Evolutionary conservation across 2,329 filamentous ascomycete species (phyloP), one percentile per base, ranked within the genome.

Genomic region (Ceratocystis alfenasii): DNA sequence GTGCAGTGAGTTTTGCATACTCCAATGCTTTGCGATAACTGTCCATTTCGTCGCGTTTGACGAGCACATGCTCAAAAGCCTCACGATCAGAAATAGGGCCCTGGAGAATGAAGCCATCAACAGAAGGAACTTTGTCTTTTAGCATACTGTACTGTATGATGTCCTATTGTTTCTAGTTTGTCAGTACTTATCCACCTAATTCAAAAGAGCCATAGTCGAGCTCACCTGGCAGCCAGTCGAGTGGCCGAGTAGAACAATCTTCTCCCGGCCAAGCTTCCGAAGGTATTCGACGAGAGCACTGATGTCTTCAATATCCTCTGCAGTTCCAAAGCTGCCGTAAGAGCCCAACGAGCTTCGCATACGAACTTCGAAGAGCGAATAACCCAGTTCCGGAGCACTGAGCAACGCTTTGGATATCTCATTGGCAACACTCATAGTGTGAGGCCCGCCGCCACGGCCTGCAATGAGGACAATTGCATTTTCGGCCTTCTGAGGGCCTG

Each of bases 41-140:
- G 3, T 77, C 71, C 0, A 74, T 73, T 45, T 65, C 62, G 28
- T 30, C 30, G 5, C 61, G 41, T 15, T 65, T 12, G 3, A 63
- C 62, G 83, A 75, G 5, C 81, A 72, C 2, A 76, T 71, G 2
- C 75, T 25, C 75, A 10, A 88, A 71, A 0, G 80, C 82, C 73
- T 95, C 87, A 36, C 90, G 81, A 73, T 96, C 90, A 1, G 85
- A 89, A 2, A 92, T 86, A 0, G 89, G 86, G 0, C 87, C 89
- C 74, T 95, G 91, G 65, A 96, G 76, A 57, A 96, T 87, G 61
- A 85, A 86, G 45, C 87, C 91, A 68, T 94, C 84, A 1, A 95
- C 76, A 0, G 83, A 81, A 12, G 82, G 76, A 50, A 75, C 74
- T 5, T 71, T 71, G 45, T 78, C 71, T 62, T 73, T 72, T 28